These are phyloP conservation scores for Erigeron philadelphicus DNA, from an alignment of 140 eudicot species.

Conservation along the genomic window DNA sequence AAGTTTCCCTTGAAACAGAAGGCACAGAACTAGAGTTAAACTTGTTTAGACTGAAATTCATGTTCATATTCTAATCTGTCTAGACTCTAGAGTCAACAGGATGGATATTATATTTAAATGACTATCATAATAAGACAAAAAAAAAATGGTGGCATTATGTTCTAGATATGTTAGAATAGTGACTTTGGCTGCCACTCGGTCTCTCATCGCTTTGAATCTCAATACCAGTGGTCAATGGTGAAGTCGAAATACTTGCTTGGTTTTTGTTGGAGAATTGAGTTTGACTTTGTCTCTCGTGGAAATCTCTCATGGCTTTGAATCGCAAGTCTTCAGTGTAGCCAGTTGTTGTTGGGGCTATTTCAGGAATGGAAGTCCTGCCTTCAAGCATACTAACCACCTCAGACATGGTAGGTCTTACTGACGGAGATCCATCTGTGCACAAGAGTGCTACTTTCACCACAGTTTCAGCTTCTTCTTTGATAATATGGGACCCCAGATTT, in stretches of 20 bases:
- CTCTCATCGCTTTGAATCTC: neutral
- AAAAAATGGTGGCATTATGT: too few relatives aligned
- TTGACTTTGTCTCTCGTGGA: conserved; percentile 17
- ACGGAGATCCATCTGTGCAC: conserved; percentile 61
- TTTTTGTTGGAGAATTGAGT: conserved; percentile 23
- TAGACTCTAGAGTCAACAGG: neutral
- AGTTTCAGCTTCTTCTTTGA: conserved; percentile 51
- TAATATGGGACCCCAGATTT: conserved; percentile 33
- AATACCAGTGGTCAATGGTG: neutral
- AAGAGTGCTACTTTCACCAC: conserved; percentile 53
- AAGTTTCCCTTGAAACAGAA: too few relatives aligned
- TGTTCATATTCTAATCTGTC: neutral
- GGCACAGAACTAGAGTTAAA: too few relatives aligned
- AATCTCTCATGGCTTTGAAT: conserved; percentile 61
- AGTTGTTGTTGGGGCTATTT: conserved; percentile 32
- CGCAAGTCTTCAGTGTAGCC: conserved; percentile 46
- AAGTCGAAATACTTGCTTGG: conserved; percentile 5
- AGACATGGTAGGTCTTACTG: conserved; percentile 56
- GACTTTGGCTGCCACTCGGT: too few relatives aligned
- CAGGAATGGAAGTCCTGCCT: conserved; percentile 45
- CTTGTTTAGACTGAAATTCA: too few relatives aligned
- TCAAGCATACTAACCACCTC: conserved; percentile 66
- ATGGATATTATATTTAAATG: too few relatives aligned
- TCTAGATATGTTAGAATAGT: too few relatives aligned
- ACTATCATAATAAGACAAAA: neutral